Conservation (phyloP, 768 basidiomycete genomes). For the Trametes cubensis region DNA sequence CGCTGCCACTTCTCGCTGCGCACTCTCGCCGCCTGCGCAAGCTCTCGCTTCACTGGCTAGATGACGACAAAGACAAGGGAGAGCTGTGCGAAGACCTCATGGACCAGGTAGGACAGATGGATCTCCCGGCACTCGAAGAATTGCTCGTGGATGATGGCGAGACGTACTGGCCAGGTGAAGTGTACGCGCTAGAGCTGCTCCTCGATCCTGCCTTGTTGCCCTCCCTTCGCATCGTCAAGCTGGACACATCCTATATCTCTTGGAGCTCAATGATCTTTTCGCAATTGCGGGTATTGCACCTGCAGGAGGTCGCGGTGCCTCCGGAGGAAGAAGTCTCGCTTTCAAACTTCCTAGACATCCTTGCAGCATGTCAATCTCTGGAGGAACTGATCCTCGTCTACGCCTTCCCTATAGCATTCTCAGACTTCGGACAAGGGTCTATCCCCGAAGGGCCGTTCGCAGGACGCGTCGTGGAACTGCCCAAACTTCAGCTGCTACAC, state of each 20-base stretch:
- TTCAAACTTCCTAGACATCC: not conserved
- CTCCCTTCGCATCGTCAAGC: not conserved
- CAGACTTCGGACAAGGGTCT: too few relatives aligned
- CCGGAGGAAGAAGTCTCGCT: not conserved
- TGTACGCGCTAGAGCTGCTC: not conserved
- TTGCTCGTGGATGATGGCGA: not conserved
- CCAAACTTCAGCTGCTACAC: not conserved
- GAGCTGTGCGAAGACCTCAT: too few relatives aligned
- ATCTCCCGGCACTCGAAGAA: not conserved
- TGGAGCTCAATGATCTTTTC: slow-evolving; percentile 1
- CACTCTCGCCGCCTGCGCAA: slow-evolving; percentile 1
- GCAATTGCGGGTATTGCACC: not conserved
- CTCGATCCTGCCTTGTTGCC: not conserved
- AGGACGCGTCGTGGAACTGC: not conserved
- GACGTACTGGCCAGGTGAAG: too few relatives aligned
- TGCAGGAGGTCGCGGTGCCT: not conserved
- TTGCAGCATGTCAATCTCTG: not conserved
- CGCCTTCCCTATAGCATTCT: not conserved
- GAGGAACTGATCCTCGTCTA: not conserved
- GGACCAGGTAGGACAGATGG: too few relatives aligned
- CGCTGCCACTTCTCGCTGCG: not conserved
- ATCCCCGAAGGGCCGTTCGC: not conserved
- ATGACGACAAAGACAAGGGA: too few relatives aligned
- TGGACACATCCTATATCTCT: not conserved
- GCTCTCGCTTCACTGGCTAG: not conserved